Percentiles rank a stretch among this genome's conserved stretches.
phyloP scores from a whole-genome alignment of 345 rosid species.

The Salix caprea region DNA sequence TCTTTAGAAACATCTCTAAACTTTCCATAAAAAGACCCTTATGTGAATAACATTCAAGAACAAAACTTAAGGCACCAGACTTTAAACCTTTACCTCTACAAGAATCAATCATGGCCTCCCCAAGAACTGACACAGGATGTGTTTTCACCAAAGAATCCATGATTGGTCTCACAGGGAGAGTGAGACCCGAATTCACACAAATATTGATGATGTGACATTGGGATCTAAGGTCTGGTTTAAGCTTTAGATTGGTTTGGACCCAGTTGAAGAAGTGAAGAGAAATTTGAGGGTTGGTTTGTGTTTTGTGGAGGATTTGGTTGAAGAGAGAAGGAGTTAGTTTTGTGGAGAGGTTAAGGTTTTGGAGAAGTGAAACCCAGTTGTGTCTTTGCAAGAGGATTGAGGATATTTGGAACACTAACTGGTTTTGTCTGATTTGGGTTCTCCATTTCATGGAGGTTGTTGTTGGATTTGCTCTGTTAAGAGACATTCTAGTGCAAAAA shows the following conservation, averaged over 20 bases:
- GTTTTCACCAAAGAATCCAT: constrained; percentile 38
- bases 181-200: constrained; percentile 28
- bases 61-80: constrained; percentile 33
- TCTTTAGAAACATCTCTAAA: constrained; percentile 40
- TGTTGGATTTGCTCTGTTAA: constrained; percentile 24
- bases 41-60: constrained; percentile 39
- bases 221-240: constrained; percentile 53
- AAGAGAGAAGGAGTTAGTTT: constrained; percentile 46
- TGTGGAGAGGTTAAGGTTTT: constrained; percentile 37
- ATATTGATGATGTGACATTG: constrained; percentile 41
- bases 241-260: constrained; percentile 38
- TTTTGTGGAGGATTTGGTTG: constrained; percentile 48
- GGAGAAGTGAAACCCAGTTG: constrained; percentile 42
- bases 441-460: constrained; percentile 47
- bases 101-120: constrained; percentile 40
- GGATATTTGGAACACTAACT: constrained; percentile 46
- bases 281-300: constrained; percentile 36
- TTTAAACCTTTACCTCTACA: constrained; percentile 38
- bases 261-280: constrained; percentile 60
- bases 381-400: constrained; percentile 53
- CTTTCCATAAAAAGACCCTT: constrained; percentile 38
- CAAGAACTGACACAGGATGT: constrained; percentile 29
- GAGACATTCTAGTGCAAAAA: constrained; percentile 18
- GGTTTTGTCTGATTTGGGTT: constrained; percentile 34
- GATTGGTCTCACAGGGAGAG: constrained; percentile 31